These are phyloP conservation scores for Gynandropsis gynandra DNA, from an alignment of 345 rosid genomes.

Conservation along the genomic window DNA sequence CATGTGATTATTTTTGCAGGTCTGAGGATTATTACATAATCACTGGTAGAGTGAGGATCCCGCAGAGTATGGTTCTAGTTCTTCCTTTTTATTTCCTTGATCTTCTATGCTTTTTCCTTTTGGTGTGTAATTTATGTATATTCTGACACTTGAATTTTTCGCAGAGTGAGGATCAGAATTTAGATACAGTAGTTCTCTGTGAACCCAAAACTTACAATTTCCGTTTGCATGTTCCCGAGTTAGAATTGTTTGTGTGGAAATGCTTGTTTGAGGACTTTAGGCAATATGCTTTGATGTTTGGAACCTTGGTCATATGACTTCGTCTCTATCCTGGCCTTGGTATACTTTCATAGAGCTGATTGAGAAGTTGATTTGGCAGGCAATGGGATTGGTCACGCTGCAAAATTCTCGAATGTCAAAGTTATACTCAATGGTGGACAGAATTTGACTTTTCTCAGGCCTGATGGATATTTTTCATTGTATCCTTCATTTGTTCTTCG, in stretches of 20 bases:
- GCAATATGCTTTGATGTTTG: conserved; percentile 5
- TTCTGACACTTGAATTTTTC: not conserved
- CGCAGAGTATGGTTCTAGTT: conserved; percentile 36
- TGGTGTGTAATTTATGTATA: not conserved
- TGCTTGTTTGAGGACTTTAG: not conserved
- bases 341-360: conserved; percentile 3
- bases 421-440: conserved; percentile 86
- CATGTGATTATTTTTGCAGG: conserved; percentile 33
- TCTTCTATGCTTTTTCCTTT: not conserved
- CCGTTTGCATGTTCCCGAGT: not conserved
- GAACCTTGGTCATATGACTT: not conserved
- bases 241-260: not conserved
- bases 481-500: conserved; percentile 35
- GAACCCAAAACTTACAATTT: not conserved
- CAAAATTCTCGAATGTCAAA: conserved; percentile 64
- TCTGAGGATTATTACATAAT: conserved; percentile 59
- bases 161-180: not conserved
- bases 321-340: not conserved
- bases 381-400: conserved; percentile 44
- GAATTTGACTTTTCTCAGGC: conserved; percentile 63
- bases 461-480: conserved; percentile 97
- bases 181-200: too few species aligned
- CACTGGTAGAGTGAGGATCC: conserved; percentile 73
- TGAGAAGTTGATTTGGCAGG: conserved; percentile 23
- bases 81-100: not conserved